Conservation (phyloP, 2,329 filamentous ascomycete genomes). For the Lasiodiplodia citricola region DNA sequence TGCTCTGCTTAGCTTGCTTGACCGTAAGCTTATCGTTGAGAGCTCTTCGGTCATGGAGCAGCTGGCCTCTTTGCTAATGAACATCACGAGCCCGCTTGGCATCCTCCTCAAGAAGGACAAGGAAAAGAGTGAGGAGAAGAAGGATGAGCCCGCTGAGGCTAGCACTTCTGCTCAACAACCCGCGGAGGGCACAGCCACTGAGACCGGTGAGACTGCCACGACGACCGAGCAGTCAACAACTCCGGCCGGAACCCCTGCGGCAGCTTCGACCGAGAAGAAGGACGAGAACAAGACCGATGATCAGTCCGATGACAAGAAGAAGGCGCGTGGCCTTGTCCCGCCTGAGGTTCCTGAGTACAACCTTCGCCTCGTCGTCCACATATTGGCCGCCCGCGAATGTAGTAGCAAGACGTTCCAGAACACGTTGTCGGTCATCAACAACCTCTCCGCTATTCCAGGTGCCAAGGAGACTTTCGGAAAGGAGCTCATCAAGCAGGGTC, state of each 20-base stretch:
- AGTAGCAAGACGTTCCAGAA: constrained; percentile 98
- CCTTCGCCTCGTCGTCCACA: constrained; percentile 91
- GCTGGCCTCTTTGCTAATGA: constrained; percentile 82
- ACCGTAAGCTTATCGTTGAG: constrained; percentile 95
- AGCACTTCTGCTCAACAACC: constrained; percentile 32
- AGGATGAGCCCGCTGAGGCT: constrained; percentile 46
- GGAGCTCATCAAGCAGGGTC: constrained; percentile 87
- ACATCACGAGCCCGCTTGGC: constrained; percentile 85
- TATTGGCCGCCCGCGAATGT: constrained; percentile 94
- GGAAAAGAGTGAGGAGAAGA: constrained; percentile 63
- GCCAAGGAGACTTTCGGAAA: constrained; percentile 91
- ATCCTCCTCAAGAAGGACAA: constrained; percentile 82
- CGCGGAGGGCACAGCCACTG: constrained; percentile 25
- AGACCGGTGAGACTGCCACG: constrained; percentile 34
- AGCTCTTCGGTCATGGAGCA: constrained; percentile 97
- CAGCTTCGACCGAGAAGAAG: constrained; percentile 38
- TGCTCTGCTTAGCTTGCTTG: constrained; percentile 82
- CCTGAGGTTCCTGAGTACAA: constrained; percentile 89
- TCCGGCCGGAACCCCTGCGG: constrained; percentile 23
- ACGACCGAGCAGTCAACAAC: constrained; percentile 43
- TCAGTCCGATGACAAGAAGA: constrained; percentile 64
- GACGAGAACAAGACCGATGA: constrained; percentile 40
- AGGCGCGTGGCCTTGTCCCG: constrained; percentile 70
- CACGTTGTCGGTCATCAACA: constrained; percentile 97
- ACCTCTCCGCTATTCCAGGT: constrained; percentile 88